A percentile compares a stretch with the other conserved stretches of the same genome.
These are phyloP conservation scores for Pontederia paniculata DNA, from an alignment of 176 grass and related monocot species.

Conservation along the genomic window DNA sequence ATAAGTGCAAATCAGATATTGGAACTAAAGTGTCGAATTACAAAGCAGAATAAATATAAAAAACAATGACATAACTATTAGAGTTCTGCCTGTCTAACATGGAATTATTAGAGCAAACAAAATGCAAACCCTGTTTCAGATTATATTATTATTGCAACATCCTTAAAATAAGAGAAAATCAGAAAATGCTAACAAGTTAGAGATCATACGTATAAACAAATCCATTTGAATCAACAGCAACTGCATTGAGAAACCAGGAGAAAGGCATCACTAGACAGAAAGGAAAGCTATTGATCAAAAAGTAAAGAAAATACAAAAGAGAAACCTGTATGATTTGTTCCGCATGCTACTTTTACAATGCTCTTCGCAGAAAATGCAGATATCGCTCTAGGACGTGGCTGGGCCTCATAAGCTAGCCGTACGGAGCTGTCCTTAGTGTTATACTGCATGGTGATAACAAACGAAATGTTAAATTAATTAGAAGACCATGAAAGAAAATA, in stretches of 20 bases:
- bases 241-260: constrained; percentile 33
- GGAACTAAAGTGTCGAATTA: constrained; percentile 9
- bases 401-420: constrained; percentile 84
- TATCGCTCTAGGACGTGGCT: constrained; percentile 64
- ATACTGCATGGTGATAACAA: constrained; percentile 47
- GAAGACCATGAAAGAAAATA: constrained; percentile 1
- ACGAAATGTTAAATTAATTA: constrained; percentile 16
- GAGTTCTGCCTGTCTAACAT: no score
- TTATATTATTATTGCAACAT: background rate
- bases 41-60: constrained; percentile 4
- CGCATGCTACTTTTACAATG: constrained; percentile 82
- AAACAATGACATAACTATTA: background rate
- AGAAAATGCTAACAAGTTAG: constrained; percentile 7
- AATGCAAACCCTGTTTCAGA: no score
- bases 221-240: constrained; percentile 92
- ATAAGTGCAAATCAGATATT: constrained; percentile 9
- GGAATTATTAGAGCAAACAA: no score
- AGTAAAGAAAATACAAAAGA: background rate
- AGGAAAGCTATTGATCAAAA: background rate
- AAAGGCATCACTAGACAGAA: background rate
- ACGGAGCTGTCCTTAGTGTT: constrained; percentile 84
- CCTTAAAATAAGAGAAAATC: background rate
- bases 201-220: constrained; percentile 98
- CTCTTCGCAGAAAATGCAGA: constrained; percentile 76
- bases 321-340: constrained; percentile 97